Evolutionary conservation across 2,329 filamentous ascomycete genomes (phyloP).

Genomic region (Pseudogymnoascus verrucosus): DNA sequence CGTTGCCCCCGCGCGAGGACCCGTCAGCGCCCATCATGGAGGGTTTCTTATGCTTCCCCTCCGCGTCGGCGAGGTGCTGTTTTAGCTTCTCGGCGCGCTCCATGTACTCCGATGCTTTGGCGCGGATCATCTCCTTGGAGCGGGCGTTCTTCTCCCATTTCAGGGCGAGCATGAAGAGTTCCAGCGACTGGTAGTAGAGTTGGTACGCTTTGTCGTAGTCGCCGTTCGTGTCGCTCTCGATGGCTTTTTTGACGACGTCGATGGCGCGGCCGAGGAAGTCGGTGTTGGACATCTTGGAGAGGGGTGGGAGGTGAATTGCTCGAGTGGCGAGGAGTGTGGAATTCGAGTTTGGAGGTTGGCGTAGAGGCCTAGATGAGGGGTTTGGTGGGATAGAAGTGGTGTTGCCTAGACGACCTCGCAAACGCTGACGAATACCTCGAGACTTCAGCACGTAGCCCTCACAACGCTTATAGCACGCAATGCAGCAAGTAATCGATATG

Average conservation of each 20-base stretch:
- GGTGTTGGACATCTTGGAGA: conserved; percentile 73
- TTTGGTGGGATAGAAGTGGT: background rate
- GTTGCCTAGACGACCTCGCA: conserved; percentile 7
- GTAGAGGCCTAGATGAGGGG: background rate
- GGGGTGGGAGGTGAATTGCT: background rate
- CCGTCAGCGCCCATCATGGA: conserved; percentile 67
- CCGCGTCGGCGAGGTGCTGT: conserved; percentile 70
- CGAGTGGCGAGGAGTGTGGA: background rate
- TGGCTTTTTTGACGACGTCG: conserved; percentile 93
- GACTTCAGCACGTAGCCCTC: background rate
- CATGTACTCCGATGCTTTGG: conserved; percentile 95
- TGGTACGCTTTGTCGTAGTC: conserved; percentile 98
- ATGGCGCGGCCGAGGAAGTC: conserved; percentile 97
- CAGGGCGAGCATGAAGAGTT: conserved; percentile 96
- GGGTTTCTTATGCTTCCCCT: conserved; percentile 62
- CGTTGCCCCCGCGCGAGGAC: conserved; percentile 52
- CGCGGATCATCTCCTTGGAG: conserved; percentile 93
- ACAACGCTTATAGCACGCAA: background rate
- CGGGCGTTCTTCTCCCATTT: conserved; percentile 99
- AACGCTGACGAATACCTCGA: background rate
- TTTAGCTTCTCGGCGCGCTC: conserved; percentile 98
- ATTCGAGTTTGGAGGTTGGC: background rate
- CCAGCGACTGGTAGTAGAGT: conserved; percentile 88
- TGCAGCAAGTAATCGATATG: background rate
- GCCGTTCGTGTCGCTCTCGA: conserved; percentile 88